Evolutionary conservation across 139 green algal species (phyloP).

Genomic region (Axilococcus clingmanii): DNA sequence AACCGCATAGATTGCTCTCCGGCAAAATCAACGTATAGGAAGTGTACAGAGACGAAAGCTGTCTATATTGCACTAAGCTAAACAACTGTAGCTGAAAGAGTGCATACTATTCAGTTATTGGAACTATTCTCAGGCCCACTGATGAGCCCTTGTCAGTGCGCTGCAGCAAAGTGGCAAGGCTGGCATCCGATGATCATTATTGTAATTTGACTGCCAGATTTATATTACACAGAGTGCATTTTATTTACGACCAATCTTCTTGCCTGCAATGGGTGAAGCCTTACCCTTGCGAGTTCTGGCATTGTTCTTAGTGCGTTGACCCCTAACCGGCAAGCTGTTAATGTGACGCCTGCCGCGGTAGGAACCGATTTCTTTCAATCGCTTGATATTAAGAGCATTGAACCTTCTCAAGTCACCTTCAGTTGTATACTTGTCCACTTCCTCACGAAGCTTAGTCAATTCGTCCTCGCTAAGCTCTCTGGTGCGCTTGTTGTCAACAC

Average conservation of each 20-base stretch:
- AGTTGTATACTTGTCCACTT: constrained; percentile 81
- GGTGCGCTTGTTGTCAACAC: constrained; percentile 94
- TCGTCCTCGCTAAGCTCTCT: constrained; percentile 94
- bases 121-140: too few relatives aligned
- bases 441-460: constrained; percentile 84
- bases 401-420: constrained; percentile 87
- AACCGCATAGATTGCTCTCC: too few relatives aligned
- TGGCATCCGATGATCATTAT: too few relatives aligned
- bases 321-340: constrained; percentile 76
- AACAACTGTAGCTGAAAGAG: too few relatives aligned
- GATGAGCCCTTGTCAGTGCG: too few relatives aligned
- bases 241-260: constrained; percentile 24
- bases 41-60: too few relatives aligned
- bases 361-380: constrained; percentile 96
- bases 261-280: constrained; percentile 20
- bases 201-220: too few relatives aligned
- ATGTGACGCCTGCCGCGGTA: constrained; percentile 91
- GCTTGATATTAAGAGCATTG: constrained; percentile 90
- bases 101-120: too few relatives aligned
- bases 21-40: too few relatives aligned
- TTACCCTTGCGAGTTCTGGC: constrained; percentile 82
- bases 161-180: too few relatives aligned
- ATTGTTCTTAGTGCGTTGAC: constrained; percentile 97
- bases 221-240: too few relatives aligned
- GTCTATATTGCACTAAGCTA: too few relatives aligned